Base-by-base conservation (phyloP, 768 basidiomycete genomes). In the Leccinum incarnatum region DNA sequence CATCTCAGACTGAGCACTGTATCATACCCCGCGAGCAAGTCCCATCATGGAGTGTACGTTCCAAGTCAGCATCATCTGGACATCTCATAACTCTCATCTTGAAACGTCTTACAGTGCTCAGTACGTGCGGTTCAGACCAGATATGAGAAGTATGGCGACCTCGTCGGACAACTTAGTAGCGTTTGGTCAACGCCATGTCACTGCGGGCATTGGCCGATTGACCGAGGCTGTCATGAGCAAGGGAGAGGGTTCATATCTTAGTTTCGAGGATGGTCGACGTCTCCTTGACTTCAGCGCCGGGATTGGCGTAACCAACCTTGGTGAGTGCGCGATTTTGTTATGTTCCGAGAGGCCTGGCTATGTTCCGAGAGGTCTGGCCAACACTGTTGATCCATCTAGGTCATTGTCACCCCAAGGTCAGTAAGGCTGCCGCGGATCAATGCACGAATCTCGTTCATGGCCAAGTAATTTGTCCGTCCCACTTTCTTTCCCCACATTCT, bases 251-350 rank as follows among this genome's bases (percentile, higher is more conserved):
- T 85, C 89, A 1, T 91, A 89, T 63, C 82, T 93, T 55, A 75
- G 76, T 29, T 85, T 88, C 56, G 81, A 86, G 29, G 87, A 93
- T 62, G 94, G 92, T 3, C 79, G 82, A 58, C 82, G 78, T 65
- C 69, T 90, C 68, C 78, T 97, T 52, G 95, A 97, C 71, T 95
- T 95, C 67, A 93, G 89, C 11, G 83, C 83, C 66, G 94, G 94
- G 10, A 95, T 93, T 63, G 92, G 91, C 29, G 94, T 96, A 2
- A 91, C 91, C 1, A 87, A 84, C 71, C 80, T 95, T 17, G 93
- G 91, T 89, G 57, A 57, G 77, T 67, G 37, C 15, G 17, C 23
- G 30, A 32, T 46, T 17, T 49, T 27, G 50, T 27, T 48, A 47
- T n/a, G 32, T 29, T 21, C 6, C 55, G 7, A 48, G 10, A 49